Conservation (phyloP, 345 rosid genomes). For the Brassica napus region DNA sequence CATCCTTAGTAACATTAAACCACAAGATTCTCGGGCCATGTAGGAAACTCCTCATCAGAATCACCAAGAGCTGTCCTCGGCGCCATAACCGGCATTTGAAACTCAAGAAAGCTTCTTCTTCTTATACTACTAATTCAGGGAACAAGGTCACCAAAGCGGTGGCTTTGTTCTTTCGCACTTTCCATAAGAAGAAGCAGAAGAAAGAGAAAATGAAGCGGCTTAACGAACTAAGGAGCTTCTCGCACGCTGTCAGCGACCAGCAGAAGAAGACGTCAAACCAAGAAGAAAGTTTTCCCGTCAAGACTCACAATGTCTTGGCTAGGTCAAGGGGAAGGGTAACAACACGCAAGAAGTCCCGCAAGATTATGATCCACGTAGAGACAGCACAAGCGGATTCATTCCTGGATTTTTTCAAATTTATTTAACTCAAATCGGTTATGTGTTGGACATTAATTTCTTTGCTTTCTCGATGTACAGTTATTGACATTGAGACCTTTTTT, state of each 20-base stretch:
- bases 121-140: not conserved
- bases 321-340: conserved; percentile 35
- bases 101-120: not conserved
- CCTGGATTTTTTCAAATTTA: conserved; percentile 2
- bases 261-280: not conserved
- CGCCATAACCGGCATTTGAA: conserved; percentile 33
- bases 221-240: conserved; percentile 39
- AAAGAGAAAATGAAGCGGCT: conserved; percentile 44
- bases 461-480: conserved; percentile 4
- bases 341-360: conserved; percentile 11
- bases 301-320: conserved; percentile 35
- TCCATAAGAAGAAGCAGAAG: conserved; percentile 43
- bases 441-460: not conserved
- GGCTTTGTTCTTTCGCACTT: conserved; percentile 41
- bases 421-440: not conserved
- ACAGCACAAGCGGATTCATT: conserved; percentile 36
- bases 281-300: conserved; percentile 34
- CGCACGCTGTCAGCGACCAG: conserved; percentile 36
- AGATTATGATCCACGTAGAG: conserved; percentile 28
- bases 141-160: conserved; percentile 41
- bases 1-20: conserved; percentile 34
- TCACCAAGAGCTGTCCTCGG: conserved; percentile 30
- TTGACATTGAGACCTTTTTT: conserved; percentile 2
- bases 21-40: conserved; percentile 42
- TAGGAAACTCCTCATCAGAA: conserved; percentile 38